A percentile compares a stretch with the other conserved stretches of the same genome.
Conservation (phyloP, 352 stramenopile species). For the Globisporangium takayamanum region DNA sequence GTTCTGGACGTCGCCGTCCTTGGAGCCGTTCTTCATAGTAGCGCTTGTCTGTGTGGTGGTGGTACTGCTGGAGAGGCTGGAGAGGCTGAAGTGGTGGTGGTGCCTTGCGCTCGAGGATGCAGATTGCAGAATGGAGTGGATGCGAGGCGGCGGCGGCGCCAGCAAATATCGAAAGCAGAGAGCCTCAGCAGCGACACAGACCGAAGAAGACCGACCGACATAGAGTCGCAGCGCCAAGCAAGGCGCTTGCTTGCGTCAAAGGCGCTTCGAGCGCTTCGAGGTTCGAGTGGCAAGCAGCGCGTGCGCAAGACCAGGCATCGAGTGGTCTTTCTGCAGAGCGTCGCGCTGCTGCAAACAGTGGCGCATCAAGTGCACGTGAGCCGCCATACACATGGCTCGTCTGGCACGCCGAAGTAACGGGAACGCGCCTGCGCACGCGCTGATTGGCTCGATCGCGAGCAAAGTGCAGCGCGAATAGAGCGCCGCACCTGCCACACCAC, state of each 20-base stretch:
- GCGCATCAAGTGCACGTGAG: not conserved
- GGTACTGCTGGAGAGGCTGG: constrained; percentile 3
- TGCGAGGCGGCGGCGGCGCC: not conserved
- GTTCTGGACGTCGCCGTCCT: constrained; percentile 15
- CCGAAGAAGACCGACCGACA: no score
- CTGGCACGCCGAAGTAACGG: not conserved
- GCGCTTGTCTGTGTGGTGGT: not conserved
- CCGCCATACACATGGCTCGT: not conserved
- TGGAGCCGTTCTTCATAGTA: constrained; percentile 12
- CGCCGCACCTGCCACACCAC: no score
- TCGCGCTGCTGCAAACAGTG: not conserved
- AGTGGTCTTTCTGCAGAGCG: not conserved
- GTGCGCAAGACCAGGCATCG: no score
- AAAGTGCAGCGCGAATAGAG: no score
- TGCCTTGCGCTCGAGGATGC: constrained; percentile 9
- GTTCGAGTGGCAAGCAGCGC: no score
- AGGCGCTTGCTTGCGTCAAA: no score
- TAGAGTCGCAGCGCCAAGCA: no score
- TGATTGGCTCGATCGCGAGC: not conserved
- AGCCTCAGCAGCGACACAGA: no score
- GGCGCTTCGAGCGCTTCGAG: no score
- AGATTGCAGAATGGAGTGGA: constrained; percentile 21
- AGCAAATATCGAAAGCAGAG: constrained; percentile 6
- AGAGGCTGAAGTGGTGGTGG: no score
- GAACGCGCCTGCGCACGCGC: not conserved